A percentile compares a stretch with the other conserved stretches of the same genome.
Evolutionary conservation across 495 filamentous ascomycete species (phyloP).

Genomic region (Pyrenula massariospora): DNA sequence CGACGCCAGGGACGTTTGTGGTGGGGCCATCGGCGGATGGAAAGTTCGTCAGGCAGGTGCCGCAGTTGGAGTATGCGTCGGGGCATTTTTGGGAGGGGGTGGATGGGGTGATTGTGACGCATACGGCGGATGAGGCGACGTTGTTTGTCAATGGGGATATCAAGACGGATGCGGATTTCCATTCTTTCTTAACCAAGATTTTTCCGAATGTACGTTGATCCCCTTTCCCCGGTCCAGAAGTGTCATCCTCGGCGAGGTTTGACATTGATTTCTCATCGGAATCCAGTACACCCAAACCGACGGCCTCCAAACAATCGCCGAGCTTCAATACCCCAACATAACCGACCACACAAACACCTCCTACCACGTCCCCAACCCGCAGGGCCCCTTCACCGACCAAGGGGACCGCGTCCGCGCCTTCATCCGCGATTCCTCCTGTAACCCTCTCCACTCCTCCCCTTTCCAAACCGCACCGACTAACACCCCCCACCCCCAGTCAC

Average conservation of each 20-base stretch:
- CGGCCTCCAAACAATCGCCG: slow-evolving; percentile 14
- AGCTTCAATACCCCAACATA: slow-evolving; percentile 23
- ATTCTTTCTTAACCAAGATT: slow-evolving; percentile 15
- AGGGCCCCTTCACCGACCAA: slow-evolving; percentile 14
- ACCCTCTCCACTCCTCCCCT: too few species aligned
- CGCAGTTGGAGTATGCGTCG: slow-evolving; percentile 25
- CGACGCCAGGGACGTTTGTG: slow-evolving; percentile 24
- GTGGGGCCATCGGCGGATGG: slow-evolving; percentile 34
- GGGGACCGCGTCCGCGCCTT: slow-evolving; percentile 19
- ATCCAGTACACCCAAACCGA: slow-evolving; percentile 17
- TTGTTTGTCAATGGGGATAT: slow-evolving; percentile 30
- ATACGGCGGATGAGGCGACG: slow-evolving; percentile 25
- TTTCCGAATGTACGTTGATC: neutral
- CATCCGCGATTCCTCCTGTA: slow-evolving; percentile 21
- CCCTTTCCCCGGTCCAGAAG: neutral
- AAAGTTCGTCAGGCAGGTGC: slow-evolving; percentile 29
- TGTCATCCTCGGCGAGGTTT: neutral
- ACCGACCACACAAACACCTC: slow-evolving; percentile 8
- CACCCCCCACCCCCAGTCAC: too few species aligned
- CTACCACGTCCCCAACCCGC: slow-evolving; percentile 1
- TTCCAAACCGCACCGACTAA: too few species aligned
- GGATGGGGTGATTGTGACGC: slow-evolving; percentile 25
- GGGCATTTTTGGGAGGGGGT: slow-evolving; percentile 13
- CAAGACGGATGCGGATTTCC: slow-evolving; percentile 39
- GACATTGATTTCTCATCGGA: neutral